A percentile compares a stretch with the other conserved stretches of the same genome.
These are phyloP conservation scores for Starmerella floricola DNA, from an alignment of 805 yeast species.

Conservation along the genomic window DNA sequence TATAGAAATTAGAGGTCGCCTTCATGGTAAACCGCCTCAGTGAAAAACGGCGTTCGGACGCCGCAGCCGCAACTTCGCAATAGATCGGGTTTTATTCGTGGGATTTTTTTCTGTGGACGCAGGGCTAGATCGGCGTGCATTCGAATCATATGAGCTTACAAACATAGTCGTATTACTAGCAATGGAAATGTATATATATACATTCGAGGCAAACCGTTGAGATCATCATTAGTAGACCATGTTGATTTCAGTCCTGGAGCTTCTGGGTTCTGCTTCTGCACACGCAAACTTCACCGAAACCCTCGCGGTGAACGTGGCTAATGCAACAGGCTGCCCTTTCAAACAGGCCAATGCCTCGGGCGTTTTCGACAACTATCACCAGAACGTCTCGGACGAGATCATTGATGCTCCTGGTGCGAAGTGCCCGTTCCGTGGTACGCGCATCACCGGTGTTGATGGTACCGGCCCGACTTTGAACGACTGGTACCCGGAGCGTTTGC, in stretches of 20 bases:
- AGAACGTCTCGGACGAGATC: slow-evolving; percentile 6
- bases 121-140: too few relatives aligned
- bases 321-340: slow-evolving; percentile 4
- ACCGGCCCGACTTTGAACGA: slow-evolving; percentile 14
- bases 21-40: too few relatives aligned
- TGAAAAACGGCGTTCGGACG: too few relatives aligned
- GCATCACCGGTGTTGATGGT: slow-evolving; percentile 16
- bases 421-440: slow-evolving; percentile 18
- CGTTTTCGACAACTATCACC: slow-evolving; percentile 4
- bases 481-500: slow-evolving; percentile 15
- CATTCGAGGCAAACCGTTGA: neutral
- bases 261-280: neutral
- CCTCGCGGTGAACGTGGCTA: slow-evolving; percentile 1
- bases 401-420: slow-evolving; percentile 6
- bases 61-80: too few relatives aligned
- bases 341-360: neutral
- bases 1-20: too few relatives aligned
- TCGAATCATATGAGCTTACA: too few relatives aligned
- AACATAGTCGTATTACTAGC: neutral
- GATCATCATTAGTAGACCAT: neutral
- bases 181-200: neutral
- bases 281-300: slow-evolving; percentile 2
- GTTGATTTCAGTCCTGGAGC: neutral
- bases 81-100: too few relatives aligned
- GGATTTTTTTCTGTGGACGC: too few relatives aligned